Percentiles rank a stretch among this genome's conserved stretches.
Conservation (phyloP, 192 early-diverging fungal genomes). For the Podila clonocystis region DNA sequence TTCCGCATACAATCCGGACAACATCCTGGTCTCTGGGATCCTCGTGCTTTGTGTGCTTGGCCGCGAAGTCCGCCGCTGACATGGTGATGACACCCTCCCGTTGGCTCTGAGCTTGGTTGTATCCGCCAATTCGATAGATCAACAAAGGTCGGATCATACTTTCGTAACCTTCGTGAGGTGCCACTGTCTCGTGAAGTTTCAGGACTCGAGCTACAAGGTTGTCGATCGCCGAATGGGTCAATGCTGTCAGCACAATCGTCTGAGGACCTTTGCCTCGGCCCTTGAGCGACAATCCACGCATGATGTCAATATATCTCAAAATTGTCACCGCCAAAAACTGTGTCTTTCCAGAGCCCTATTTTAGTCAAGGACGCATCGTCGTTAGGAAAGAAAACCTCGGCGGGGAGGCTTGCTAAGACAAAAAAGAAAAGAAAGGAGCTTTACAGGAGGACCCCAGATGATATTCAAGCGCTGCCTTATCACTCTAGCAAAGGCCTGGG, state of each 20-base stretch:
- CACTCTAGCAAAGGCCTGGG: slow-evolving; percentile 44
- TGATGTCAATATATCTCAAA: slow-evolving; percentile 49
- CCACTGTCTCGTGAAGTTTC: slow-evolving; percentile 26
- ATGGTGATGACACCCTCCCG: slow-evolving; percentile 3
- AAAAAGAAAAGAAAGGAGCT: neutral
- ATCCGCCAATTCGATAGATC: slow-evolving; percentile 36
- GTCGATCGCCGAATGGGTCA: slow-evolving; percentile 57
- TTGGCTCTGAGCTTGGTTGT: slow-evolving; percentile 4
- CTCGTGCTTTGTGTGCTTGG: slow-evolving; percentile 38
- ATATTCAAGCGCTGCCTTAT: slow-evolving; percentile 53
- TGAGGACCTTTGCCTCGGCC: slow-evolving; percentile 42
- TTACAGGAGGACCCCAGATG: slow-evolving; percentile 63
- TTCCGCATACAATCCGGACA: slow-evolving; percentile 30
- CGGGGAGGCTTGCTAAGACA: too few relatives aligned
- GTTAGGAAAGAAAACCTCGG: neutral
- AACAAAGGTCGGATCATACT: slow-evolving; percentile 6
- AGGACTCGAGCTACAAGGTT: slow-evolving; percentile 51
- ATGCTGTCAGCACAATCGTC: slow-evolving; percentile 60
- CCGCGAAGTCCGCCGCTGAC: slow-evolving; percentile 40
- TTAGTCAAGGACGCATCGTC: neutral
- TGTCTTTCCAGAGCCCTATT: slow-evolving; percentile 63
- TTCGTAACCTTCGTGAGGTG: slow-evolving; percentile 20
- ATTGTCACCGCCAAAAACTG: slow-evolving; percentile 59
- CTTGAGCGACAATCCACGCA: slow-evolving; percentile 21
- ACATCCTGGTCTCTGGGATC: slow-evolving; percentile 6